Conservation (phyloP, 2,329 filamentous ascomycete species). For the Lecanoromycetidae sp. region DNA sequence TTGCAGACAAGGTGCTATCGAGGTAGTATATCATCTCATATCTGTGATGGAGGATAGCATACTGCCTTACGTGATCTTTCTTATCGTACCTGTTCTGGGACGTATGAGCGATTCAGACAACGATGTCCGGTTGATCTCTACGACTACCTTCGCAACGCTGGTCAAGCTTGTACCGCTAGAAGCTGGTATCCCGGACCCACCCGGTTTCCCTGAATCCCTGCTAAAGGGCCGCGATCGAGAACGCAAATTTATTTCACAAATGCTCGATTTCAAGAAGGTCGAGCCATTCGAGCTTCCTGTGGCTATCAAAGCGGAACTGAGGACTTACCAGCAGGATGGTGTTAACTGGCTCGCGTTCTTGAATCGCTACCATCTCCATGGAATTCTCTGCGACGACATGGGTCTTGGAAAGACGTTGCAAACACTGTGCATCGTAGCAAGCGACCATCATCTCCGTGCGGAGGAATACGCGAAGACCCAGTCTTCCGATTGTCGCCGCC, state of each 20-base stretch:
- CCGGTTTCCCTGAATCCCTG: slow-evolving; percentile 77
- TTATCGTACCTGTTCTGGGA: slow-evolving; percentile 91
- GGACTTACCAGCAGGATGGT: slow-evolving; percentile 95
- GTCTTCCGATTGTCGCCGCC: slow-evolving; percentile 60
- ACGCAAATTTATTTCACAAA: slow-evolving; percentile 90
- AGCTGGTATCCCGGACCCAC: slow-evolving; percentile 92
- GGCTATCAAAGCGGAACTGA: slow-evolving; percentile 89
- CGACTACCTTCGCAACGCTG: slow-evolving; percentile 90
- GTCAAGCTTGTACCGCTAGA: slow-evolving; percentile 96
- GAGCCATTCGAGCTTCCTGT: slow-evolving; percentile 89
- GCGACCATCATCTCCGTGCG: slow-evolving; percentile 85
- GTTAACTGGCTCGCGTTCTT: slow-evolving; percentile 98
- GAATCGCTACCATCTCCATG: slow-evolving; percentile 94
- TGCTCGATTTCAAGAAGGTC: slow-evolving; percentile 93
- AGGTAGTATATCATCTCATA: slow-evolving; percentile 92
- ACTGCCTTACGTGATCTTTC: slow-evolving; percentile 94
- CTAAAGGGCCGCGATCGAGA: slow-evolving; percentile 86
- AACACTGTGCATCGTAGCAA: slow-evolving; percentile 94
- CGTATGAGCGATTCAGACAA: slow-evolving; percentile 98
- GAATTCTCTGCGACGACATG: slow-evolving; percentile 98
- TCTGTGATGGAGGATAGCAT: slow-evolving; percentile 97
- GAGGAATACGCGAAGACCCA: slow-evolving; percentile 80
- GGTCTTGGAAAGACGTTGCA: slow-evolving; percentile 95
- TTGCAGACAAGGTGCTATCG: slow-evolving; percentile 83
- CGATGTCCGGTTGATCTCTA: slow-evolving; percentile 85